Evolutionary conservation across 495 filamentous ascomycete species (phyloP).

Genomic region (Penicillium mononematosum): DNA sequence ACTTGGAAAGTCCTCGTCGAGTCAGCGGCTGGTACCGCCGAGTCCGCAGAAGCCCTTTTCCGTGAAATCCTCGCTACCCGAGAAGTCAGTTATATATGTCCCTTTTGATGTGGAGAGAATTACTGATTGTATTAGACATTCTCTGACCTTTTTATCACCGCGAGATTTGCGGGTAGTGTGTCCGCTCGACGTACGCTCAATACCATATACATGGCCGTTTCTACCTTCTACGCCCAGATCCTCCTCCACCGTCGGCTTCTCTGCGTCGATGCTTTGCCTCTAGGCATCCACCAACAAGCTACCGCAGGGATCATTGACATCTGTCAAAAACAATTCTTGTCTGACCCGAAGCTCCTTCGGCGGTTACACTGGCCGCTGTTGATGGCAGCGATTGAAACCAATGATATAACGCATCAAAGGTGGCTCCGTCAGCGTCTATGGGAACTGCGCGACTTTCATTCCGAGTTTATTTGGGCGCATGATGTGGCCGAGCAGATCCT

Average conservation of each 20-base stretch:
- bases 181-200: constrained; percentile 42
- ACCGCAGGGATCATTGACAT: constrained; percentile 40
- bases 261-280: constrained; percentile 22
- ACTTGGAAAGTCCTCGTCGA: constrained; percentile 42
- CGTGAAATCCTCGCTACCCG: constrained; percentile 35
- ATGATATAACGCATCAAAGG: constrained; percentile 33
- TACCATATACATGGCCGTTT: constrained; percentile 51
- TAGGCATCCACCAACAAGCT: constrained; percentile 33
- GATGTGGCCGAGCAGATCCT: constrained; percentile 37
- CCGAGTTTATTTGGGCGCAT: constrained; percentile 37
- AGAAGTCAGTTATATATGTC: constrained; percentile 27
- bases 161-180: constrained; percentile 35
- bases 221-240: constrained; percentile 43
- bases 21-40: constrained; percentile 25
- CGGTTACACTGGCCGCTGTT: constrained; percentile 49
- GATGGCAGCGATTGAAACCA: constrained; percentile 46
- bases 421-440: constrained; percentile 42
- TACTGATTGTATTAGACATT: constrained; percentile 31
- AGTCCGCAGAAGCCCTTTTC: constrained; percentile 34
- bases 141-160: constrained; percentile 45
- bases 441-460: constrained; percentile 34
- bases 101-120: too few species aligned
- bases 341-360: constrained; percentile 36
- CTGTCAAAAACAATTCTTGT: constrained; percentile 37
- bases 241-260: constrained; percentile 46